These are phyloP conservation scores for Medakamo hakoo DNA, from an alignment of 139 green algal species.

Conservation along the genomic window DNA sequence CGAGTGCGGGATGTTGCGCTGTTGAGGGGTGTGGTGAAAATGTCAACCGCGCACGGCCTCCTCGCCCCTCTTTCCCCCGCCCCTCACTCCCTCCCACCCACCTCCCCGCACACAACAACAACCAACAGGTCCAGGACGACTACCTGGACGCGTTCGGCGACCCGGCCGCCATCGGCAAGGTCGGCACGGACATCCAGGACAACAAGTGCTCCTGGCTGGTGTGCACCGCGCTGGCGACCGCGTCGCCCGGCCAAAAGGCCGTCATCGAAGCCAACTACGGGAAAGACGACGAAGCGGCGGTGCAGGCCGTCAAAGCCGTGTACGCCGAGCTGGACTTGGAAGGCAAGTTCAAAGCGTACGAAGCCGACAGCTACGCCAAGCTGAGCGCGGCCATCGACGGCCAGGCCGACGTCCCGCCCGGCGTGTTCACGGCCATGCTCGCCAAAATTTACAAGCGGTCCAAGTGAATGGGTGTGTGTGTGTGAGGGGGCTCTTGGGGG, in stretches of 20 bases:
- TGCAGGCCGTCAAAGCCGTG: constrained; percentile 71
- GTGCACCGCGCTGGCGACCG: constrained; percentile 71
- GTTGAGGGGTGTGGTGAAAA: too few relatives aligned
- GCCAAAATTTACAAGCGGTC: constrained; percentile 92
- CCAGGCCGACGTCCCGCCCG: constrained; percentile 60
- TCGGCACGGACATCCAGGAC: constrained; percentile 96
- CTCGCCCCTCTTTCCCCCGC: neutral
- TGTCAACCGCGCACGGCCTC: neutral
- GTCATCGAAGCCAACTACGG: constrained; percentile 84
- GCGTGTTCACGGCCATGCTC: constrained; percentile 72
- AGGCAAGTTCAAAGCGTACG: constrained; percentile 66
- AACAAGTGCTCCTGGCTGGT: constrained; percentile 99
- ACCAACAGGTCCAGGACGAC: constrained; percentile 92
- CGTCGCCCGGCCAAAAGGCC: constrained; percentile 53
- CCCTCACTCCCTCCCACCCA: neutral
- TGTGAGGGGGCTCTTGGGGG: too few relatives aligned
- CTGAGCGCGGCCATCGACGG: constrained; percentile 46
- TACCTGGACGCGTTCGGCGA: constrained; percentile 91
- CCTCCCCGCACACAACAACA: too few relatives aligned
- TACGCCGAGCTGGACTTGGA: constrained; percentile 78
- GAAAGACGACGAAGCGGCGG: constrained; percentile 42
- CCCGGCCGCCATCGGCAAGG: constrained; percentile 87
- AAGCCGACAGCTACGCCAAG: constrained; percentile 50
- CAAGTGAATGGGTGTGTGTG: constrained; percentile 44
- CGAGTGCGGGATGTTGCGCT: too few relatives aligned